Conservation (phyloP, 106 monocot species). For the Posidonia australis region DNA sequence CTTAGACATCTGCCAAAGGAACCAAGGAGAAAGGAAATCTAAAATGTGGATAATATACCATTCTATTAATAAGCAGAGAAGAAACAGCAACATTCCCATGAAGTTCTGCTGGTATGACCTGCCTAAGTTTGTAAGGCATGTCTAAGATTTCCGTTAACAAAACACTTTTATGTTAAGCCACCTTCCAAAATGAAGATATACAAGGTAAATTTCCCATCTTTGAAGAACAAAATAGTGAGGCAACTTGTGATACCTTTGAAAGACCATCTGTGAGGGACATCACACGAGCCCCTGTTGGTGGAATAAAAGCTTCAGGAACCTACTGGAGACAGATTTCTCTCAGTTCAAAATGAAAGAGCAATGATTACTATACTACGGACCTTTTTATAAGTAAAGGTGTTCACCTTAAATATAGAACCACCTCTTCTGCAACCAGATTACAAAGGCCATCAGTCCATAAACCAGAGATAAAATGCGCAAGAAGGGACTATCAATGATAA, state of each 20-base stretch:
- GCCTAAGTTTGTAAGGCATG: neutral
- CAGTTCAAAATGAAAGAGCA: neutral
- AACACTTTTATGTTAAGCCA: neutral
- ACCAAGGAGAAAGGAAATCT: neutral
- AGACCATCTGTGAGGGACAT: conserved; percentile 98
- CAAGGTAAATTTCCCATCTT: neutral
- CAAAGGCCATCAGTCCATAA: conserved; percentile 8
- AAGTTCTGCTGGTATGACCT: no score
- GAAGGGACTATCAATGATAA: conserved; percentile 7
- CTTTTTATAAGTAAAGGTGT: neutral
- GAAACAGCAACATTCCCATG: no score
- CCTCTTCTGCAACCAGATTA: conserved; percentile 54
- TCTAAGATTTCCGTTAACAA: neutral
- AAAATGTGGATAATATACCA: no score
- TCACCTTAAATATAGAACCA: conserved; percentile 74
- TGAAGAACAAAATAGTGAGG: neutral
- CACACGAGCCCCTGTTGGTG: conserved; percentile 78
- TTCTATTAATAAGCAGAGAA: no score
- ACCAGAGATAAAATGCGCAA: neutral
- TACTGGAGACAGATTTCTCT: conserved; percentile 21
- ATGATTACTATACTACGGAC: neutral
- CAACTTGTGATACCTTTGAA: conserved; percentile 56
- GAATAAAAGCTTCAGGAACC: conserved; percentile 97
- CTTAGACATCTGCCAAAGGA: conserved; percentile 98
- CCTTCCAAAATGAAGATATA: neutral